Conservation (phyloP, 2,329 filamentous ascomycete species). For the Aspergillus uvarum region DNA sequence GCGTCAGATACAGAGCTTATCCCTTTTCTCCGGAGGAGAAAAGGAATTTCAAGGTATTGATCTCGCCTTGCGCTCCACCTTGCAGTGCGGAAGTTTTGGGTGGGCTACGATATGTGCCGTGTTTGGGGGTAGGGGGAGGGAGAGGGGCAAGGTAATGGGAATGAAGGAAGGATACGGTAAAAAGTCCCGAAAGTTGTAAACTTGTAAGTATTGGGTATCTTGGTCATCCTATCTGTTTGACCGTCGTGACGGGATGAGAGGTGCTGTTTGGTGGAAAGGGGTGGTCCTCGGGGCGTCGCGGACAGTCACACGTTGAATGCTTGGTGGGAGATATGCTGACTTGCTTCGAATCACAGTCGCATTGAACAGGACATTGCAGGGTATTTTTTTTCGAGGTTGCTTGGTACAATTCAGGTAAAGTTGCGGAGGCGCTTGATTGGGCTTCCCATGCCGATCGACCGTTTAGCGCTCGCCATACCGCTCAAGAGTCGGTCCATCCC, state of each 20-base stretch:
- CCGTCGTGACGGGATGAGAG: background rate
- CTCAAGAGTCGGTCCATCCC: constrained; percentile 50
- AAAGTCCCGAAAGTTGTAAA: constrained; percentile 13
- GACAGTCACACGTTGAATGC: background rate
- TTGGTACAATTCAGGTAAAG: constrained; percentile 28
- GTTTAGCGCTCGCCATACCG: constrained; percentile 39
- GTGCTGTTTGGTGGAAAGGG: background rate
- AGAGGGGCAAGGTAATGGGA: background rate
- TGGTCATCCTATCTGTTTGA: constrained; percentile 17
- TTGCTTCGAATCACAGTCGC: background rate
- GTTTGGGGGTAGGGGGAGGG: background rate
- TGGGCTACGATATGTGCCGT: background rate
- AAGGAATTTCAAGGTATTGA: constrained; percentile 51
- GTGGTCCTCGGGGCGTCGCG: background rate
- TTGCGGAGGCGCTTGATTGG: constrained; percentile 39
- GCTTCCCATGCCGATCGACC: constrained; percentile 35
- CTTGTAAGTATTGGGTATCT: constrained; percentile 29
- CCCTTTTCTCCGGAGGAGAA: constrained; percentile 23
- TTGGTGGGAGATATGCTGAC: background rate
- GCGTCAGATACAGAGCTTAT: constrained; percentile 55
- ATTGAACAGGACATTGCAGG: too few relatives aligned
- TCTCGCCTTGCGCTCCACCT: constrained; percentile 56
- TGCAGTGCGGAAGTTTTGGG: constrained; percentile 44
- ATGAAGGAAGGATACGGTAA: constrained; percentile 6
- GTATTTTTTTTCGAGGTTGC: too few relatives aligned